Conservation (phyloP, 148 eudicot species). For the Hydrangea macrophylla region DNA sequence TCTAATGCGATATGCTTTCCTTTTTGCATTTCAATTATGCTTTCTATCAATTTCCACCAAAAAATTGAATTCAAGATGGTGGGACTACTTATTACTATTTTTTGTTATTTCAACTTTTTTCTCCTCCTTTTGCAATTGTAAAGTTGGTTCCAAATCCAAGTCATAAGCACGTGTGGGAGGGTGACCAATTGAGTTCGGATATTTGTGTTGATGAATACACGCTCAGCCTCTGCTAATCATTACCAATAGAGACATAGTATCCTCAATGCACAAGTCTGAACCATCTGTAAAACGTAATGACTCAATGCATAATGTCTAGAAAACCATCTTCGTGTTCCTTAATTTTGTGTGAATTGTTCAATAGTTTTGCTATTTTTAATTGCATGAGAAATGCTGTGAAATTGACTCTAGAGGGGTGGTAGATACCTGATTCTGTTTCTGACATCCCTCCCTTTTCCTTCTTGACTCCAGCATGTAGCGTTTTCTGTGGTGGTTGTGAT, state of each 20-base stretch:
- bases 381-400: neutral
- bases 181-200: neutral
- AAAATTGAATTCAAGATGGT: no score
- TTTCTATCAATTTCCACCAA: neutral
- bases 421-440: neutral
- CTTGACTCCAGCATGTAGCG: no score
- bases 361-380: no score
- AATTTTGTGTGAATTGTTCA: no score
- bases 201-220: neutral
- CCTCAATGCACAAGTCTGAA: neutral
- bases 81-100: neutral
- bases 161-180: neutral
- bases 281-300: no score
- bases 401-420: neutral
- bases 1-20: constrained; percentile 53
- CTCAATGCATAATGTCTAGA: neutral
- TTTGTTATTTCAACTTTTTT: no score
- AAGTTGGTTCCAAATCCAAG: neutral
- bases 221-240: neutral
- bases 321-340: neutral
- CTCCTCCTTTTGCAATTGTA: neutral
- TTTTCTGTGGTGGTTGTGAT: no score
- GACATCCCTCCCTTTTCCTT: no score
- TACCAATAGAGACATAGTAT: neutral
- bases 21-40: neutral